Percentiles rank a stretch among this genome's conserved stretches.
Evolutionary conservation across 345 rosid species (phyloP).

Genomic region (Bruguiera gymnorhiza): DNA sequence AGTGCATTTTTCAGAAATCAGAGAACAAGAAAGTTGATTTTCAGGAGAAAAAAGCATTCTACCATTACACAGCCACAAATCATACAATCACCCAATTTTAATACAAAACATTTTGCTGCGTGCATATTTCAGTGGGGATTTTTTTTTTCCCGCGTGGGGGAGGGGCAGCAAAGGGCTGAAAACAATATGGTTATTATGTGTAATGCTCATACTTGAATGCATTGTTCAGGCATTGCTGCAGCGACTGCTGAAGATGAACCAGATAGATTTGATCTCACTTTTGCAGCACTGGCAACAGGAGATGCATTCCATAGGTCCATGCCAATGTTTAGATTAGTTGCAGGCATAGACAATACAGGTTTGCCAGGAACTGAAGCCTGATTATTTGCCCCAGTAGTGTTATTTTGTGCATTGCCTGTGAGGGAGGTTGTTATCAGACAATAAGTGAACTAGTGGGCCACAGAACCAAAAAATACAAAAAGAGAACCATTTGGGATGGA

Average conservation of each 20-base stretch:
- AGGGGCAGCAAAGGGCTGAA: too few relatives aligned
- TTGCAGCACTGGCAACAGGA: slow-evolving; percentile 50
- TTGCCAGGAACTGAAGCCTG: slow-evolving; percentile 56
- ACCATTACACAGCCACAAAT: too few relatives aligned
- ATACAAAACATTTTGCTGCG: too few relatives aligned
- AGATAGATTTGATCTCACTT: slow-evolving; percentile 48
- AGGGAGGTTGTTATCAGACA: slow-evolving; percentile 3
- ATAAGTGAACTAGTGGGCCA: slow-evolving; percentile 6
- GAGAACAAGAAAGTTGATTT: not conserved
- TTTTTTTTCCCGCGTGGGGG: too few relatives aligned
- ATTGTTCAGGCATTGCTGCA: slow-evolving; percentile 53
- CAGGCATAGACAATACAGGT: slow-evolving; percentile 55
- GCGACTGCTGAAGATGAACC: slow-evolving; percentile 37
- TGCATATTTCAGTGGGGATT: too few relatives aligned
- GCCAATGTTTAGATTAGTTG: slow-evolving; percentile 79
- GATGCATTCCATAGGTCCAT: slow-evolving; percentile 83
- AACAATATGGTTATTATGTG: too few relatives aligned
- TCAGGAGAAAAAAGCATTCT: not conserved
- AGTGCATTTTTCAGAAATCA: too few relatives aligned
- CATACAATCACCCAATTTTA: too few relatives aligned
- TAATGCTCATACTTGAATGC: slow-evolving; percentile 49
- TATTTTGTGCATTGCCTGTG: slow-evolving; percentile 62
- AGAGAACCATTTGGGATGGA: slow-evolving; percentile 5
- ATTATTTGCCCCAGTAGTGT: slow-evolving; percentile 37
- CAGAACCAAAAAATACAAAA: slow-evolving; percentile 11